Percentiles rank a stretch among this genome's conserved stretches.
These are phyloP conservation scores for Penicillium goetzii DNA, from an alignment of 495 filamentous ascomycete species.

Conservation along the genomic window DNA sequence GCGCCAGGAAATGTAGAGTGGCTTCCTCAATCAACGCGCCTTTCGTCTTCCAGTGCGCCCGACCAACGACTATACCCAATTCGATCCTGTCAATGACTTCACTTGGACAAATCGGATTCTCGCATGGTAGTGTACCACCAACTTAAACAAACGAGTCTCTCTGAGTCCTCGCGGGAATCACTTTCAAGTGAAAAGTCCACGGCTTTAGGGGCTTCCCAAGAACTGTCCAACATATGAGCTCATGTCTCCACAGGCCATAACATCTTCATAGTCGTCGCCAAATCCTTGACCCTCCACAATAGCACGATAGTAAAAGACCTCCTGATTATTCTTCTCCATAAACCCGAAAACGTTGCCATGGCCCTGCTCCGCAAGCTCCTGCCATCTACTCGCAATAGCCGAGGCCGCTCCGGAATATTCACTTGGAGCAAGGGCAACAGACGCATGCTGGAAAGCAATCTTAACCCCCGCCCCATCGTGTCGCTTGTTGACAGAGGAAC, in stretches of 20 bases:
- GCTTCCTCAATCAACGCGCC: conserved; percentile 37
- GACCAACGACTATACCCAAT: conserved; percentile 22
- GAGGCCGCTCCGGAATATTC: background rate
- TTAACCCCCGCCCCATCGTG: background rate
- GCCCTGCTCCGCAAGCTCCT: background rate
- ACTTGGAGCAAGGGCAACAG: background rate
- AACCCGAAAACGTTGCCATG: background rate
- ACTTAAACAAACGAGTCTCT: no score
- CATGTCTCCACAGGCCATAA: background rate
- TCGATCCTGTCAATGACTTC: conserved; percentile 30
- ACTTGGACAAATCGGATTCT: conserved; percentile 36
- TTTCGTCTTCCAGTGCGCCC: conserved; percentile 26
- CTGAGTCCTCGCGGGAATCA: background rate
- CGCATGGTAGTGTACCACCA: no score
- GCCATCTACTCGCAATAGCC: background rate
- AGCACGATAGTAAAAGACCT: background rate
- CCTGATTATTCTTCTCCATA: background rate
- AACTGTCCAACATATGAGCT: background rate
- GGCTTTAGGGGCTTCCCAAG: background rate
- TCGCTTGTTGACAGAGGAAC: conserved; percentile 1
- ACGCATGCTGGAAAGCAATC: background rate
- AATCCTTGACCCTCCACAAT: conserved; percentile 3
- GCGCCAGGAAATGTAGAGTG: conserved; percentile 41
- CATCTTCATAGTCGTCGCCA: background rate
- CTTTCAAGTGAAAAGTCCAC: background rate